A percentile compares a stretch with the other conserved stretches of the same genome.
phyloP scores from a whole-genome alignment of 2,329 filamentous ascomycete species.

The Trichoderma sp. region DNA sequence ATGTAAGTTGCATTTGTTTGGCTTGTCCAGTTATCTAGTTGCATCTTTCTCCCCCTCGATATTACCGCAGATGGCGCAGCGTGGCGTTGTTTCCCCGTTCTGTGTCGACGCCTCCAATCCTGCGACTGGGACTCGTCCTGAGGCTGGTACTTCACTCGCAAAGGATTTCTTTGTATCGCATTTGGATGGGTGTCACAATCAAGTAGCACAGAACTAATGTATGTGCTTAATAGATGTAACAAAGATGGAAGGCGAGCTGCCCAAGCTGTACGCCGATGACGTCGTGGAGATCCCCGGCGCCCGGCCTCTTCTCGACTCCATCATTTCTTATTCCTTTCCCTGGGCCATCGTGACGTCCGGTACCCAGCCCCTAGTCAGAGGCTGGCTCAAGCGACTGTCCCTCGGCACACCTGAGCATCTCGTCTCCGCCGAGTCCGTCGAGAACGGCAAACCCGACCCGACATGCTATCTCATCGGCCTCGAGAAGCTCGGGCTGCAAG shows the following conservation, averaged over 20 bases:
- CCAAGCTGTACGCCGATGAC: constrained; percentile 72
- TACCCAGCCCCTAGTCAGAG: constrained; percentile 65
- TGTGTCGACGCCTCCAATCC: not conserved
- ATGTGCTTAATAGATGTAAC: constrained; percentile 64
- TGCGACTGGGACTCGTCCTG: not conserved
- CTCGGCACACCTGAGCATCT: constrained; percentile 67
- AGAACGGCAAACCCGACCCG: constrained; percentile 75
- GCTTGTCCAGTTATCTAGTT: not conserved
- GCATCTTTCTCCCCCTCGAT: not conserved
- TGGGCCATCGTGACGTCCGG: constrained; percentile 90
- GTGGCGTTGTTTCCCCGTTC: not conserved
- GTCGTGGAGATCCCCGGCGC: constrained; percentile 86
- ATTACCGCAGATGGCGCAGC: not conserved
- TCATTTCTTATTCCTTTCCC: constrained; percentile 63
- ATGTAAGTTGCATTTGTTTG: constrained; percentile 60
- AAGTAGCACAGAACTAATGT: not conserved
- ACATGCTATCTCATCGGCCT: constrained; percentile 71
- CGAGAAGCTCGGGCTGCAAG: constrained; percentile 57
- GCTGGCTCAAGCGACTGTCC: constrained; percentile 69
- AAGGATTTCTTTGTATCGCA: not conserved
- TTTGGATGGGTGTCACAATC: not conserved
- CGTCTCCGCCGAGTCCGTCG: constrained; percentile 74
- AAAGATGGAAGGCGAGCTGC: constrained; percentile 75
- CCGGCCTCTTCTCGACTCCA: constrained; percentile 64
- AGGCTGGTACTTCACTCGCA: not conserved